A percentile compares a stretch with the other conserved stretches of the same genome.
These are phyloP conservation scores for Sporothrix luriei DNA, from an alignment of 2,329 filamentous ascomycete genomes.

Conservation along the genomic window DNA sequence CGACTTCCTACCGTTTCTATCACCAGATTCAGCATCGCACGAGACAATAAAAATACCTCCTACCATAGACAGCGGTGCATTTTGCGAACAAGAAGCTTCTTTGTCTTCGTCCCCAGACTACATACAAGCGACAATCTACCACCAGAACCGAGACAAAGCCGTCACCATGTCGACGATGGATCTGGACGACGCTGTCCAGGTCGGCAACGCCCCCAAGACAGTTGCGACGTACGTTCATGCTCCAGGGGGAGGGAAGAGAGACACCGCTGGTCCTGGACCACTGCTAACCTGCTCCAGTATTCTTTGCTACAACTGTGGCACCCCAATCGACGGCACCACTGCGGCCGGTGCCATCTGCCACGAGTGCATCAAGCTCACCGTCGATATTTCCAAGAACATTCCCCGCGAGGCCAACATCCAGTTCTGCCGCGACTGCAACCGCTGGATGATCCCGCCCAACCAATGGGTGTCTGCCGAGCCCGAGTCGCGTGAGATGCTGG, in stretches of 20 bases:
- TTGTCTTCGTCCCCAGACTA: not conserved
- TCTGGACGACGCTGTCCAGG: constrained; percentile 41
- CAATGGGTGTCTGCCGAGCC: constrained; percentile 83
- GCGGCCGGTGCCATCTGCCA: constrained; percentile 87
- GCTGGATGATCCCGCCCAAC: constrained; percentile 83
- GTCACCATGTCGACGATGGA: constrained; percentile 40
- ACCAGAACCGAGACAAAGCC: not conserved
- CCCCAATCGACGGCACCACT: constrained; percentile 88
- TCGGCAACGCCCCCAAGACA: constrained; percentile 39
- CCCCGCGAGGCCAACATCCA: constrained; percentile 88
- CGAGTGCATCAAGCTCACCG: constrained; percentile 91
- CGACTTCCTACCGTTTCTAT: not conserved
- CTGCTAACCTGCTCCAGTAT: constrained; percentile 58
- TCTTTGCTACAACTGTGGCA: constrained; percentile 96
- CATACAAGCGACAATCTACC: not conserved
- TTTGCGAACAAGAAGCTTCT: too few species aligned
- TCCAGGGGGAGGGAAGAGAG: too few species aligned
- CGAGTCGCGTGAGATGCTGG: constrained; percentile 90
- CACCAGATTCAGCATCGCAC: not conserved
- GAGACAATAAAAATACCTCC: not conserved
- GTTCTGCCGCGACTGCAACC: constrained; percentile 91
- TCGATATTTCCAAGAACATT: constrained; percentile 90
- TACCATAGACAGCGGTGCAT: not conserved
- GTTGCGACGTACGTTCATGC: constrained; percentile 41
- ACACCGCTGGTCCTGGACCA: not conserved